phyloP scores from a whole-genome alignment of 306 rosid species.

The Prunus davidiana region DNA sequence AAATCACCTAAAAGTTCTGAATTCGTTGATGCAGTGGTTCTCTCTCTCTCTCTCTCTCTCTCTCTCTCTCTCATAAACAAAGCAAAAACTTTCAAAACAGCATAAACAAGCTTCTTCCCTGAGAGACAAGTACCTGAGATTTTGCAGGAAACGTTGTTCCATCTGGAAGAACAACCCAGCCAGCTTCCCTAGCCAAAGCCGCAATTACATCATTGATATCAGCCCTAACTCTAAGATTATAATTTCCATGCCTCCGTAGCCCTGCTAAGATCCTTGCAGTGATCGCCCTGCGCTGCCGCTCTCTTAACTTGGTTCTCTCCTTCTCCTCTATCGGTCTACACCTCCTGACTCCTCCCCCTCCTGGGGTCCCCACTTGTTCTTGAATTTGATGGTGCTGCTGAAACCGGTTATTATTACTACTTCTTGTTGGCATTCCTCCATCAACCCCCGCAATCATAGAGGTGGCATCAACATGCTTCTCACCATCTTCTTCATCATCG shows the following conservation, averaged over 20 bases:
- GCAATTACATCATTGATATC: slow-evolving; percentile 95
- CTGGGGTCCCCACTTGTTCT: slow-evolving; percentile 70
- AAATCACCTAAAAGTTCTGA: not conserved
- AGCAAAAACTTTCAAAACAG: not conserved
- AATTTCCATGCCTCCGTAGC: slow-evolving; percentile 93
- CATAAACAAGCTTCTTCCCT: slow-evolving; percentile 7
- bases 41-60: not conserved
- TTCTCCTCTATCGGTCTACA: slow-evolving; percentile 93
- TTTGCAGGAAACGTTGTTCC: slow-evolving; percentile 91
- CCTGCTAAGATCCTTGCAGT: slow-evolving; percentile 98
- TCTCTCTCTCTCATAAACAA: not conserved
- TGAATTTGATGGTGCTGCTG: slow-evolving; percentile 59
- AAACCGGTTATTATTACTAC: slow-evolving; percentile 48
- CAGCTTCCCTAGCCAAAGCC: slow-evolving; percentile 96
- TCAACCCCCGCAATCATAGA: slow-evolving; percentile 55
- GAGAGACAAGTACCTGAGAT: slow-evolving; percentile 65
- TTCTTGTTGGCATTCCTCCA: slow-evolving; percentile 57
- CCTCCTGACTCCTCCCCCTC: slow-evolving; percentile 75
- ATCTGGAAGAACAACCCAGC: slow-evolving; percentile 99
- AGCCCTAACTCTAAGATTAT: slow-evolving; percentile 96
- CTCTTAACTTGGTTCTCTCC: slow-evolving; percentile 96
- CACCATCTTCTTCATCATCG: slow-evolving; percentile 49
- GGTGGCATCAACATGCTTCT: slow-evolving; percentile 38
- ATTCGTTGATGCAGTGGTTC: not conserved
- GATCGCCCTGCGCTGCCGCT: slow-evolving; percentile 96